Conservation (phyloP, 306 rosid species). For the Glycine soja region DNA sequence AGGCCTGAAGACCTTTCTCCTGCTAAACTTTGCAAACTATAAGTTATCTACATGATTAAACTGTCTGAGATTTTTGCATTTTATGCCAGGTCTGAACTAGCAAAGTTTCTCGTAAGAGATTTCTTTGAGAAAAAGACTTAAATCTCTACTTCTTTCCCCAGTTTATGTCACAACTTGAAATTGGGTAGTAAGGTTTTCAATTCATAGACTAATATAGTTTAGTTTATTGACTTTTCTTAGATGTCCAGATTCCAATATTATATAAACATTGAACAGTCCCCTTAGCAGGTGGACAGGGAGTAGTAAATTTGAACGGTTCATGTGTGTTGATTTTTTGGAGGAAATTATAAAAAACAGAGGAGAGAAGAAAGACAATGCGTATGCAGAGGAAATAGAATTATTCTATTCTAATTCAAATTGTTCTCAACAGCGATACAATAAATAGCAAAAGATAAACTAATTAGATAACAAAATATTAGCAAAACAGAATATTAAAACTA, state of each 20-base stretch:
- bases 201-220: neutral
- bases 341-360: no score
- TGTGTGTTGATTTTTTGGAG: no score
- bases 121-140: neutral
- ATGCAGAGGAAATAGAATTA: no score
- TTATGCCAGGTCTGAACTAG: neutral
- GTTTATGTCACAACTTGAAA: neutral
- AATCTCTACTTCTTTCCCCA: neutral
- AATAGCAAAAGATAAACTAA: no score
- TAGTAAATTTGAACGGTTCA: neutral
- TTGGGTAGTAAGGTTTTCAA: neutral
- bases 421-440: no score
- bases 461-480: no score
- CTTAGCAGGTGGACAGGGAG: neutral
- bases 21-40: neutral
- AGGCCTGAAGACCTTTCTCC: neutral
- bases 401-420: no score
- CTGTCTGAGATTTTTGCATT: neutral
- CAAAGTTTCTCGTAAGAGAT: neutral
- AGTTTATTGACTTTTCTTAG: neutral
- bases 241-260: constrained; percentile 30
- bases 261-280: neutral
- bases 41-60: neutral
- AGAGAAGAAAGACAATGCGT: no score
- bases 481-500: no score